Conservation (phyloP, 1,284 basidiomycete genomes). For the Schizopora paradoxa region DNA sequence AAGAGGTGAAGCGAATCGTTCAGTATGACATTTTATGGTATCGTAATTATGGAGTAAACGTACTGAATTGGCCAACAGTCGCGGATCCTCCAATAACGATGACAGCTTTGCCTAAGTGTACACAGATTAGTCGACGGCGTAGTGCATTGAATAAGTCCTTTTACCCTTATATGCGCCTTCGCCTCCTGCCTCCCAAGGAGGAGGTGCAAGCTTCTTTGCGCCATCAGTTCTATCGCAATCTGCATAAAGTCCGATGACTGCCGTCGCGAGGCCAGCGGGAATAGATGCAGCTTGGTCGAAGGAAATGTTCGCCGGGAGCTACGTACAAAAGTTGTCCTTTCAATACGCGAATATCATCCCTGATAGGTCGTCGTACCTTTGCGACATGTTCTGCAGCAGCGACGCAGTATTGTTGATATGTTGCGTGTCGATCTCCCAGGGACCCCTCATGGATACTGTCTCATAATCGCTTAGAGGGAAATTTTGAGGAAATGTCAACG, state of each 20-base stretch:
- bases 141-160: no score
- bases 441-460: conserved; percentile 22
- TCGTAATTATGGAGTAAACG: conserved; percentile 17
- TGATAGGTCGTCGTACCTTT: conserved; percentile 18
- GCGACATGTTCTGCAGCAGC: conserved; percentile 22
- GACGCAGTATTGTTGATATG: conserved; percentile 27
- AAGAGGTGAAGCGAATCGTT: neutral
- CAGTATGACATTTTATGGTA: neutral
- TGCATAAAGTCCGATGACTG: conserved; percentile 32
- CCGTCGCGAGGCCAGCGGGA: conserved; percentile 35
- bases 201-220: neutral
- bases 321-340: neutral
- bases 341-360: neutral
- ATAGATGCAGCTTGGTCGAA: conserved; percentile 34
- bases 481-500: no score
- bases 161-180: conserved; percentile 23
- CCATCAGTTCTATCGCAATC: conserved; percentile 1
- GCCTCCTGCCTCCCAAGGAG: conserved; percentile 22
- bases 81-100: conserved; percentile 33
- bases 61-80: conserved; percentile 34
- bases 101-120: conserved; percentile 28
- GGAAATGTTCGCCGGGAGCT: conserved; percentile 28
- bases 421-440: conserved; percentile 19
- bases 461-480: neutral
- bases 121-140: no score